Evolutionary conservation across 371 early-diverging fungal species (phyloP).

Genomic region (Mucor piriformis): DNA sequence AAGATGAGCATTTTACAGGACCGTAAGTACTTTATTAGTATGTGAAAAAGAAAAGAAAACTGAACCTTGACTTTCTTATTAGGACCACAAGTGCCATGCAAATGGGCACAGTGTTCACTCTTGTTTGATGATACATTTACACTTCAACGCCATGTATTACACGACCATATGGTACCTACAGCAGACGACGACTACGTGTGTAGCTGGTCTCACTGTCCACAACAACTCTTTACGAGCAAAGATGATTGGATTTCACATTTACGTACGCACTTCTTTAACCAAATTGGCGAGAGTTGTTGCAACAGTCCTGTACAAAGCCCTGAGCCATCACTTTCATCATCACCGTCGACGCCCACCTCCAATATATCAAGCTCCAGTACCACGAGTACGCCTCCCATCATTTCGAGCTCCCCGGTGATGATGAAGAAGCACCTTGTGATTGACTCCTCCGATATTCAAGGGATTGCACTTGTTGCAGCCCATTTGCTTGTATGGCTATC

Average conservation of each 20-base stretch:
- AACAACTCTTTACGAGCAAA: constrained; percentile 11
- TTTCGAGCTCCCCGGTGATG: background rate
- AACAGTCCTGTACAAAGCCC: constrained; percentile 21
- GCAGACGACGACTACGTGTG: constrained; percentile 11
- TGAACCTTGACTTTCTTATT: background rate
- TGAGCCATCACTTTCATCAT: constrained; percentile 17
- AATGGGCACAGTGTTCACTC: constrained; percentile 58
- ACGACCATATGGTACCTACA: constrained; percentile 44
- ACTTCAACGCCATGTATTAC: constrained; percentile 55
- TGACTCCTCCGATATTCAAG: constrained; percentile 37
- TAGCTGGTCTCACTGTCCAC: constrained; percentile 29
- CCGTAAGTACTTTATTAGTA: constrained; percentile 8
- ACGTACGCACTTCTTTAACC: constrained; percentile 21
- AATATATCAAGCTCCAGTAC: constrained; percentile 11
- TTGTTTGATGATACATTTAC: constrained; percentile 46
- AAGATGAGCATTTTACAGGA: constrained; percentile 36
- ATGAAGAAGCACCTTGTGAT: constrained; percentile 1
- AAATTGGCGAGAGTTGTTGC: constrained; percentile 21
- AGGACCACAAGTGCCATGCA: constrained; percentile 39
- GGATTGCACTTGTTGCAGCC: constrained; percentile 71
- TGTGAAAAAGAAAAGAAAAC: constrained; percentile 10
- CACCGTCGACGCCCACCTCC: constrained; percentile 29
- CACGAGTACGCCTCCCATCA: background rate
- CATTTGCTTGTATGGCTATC: constrained; percentile 71
- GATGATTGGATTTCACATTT: constrained; percentile 25